Conservation (phyloP, 75 land plant genomes). For the Sequoia sempervirens region DNA sequence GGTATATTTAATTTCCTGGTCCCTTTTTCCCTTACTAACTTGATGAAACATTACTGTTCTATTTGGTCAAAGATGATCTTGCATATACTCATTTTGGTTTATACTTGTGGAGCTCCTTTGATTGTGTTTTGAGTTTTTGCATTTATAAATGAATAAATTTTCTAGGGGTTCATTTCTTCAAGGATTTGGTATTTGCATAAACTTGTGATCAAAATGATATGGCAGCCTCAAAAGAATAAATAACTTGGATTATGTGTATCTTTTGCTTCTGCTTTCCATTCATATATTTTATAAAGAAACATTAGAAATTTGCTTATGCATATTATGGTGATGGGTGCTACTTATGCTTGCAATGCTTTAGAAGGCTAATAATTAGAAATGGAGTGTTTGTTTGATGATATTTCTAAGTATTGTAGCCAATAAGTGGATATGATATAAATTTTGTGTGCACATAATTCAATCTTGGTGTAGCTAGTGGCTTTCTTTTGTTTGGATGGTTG, state of each 20-base stretch:
- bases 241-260: neutral
- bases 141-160: neutral
- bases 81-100: neutral
- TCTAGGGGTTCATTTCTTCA: neutral
- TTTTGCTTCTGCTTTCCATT: neutral
- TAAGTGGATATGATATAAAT: neutral
- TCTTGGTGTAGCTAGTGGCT: neutral
- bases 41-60: neutral
- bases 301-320: neutral
- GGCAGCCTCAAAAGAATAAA: neutral
- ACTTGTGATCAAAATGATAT: neutral
- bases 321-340: neutral
- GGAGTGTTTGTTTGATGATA: neutral
- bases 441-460: neutral
- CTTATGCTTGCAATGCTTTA: neutral
- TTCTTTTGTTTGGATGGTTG: neutral
- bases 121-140: neutral
- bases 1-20: conserved; percentile 34
- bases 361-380: neutral
- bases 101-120: neutral
- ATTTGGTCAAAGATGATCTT: neutral
- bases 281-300: neutral
- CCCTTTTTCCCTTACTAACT: neutral
- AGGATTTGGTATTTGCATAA: neutral
- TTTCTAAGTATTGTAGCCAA: neutral